phyloP scores from a whole-genome alignment of 176 grass and related monocot genomes.

The Oryza longistaminata region DNA sequence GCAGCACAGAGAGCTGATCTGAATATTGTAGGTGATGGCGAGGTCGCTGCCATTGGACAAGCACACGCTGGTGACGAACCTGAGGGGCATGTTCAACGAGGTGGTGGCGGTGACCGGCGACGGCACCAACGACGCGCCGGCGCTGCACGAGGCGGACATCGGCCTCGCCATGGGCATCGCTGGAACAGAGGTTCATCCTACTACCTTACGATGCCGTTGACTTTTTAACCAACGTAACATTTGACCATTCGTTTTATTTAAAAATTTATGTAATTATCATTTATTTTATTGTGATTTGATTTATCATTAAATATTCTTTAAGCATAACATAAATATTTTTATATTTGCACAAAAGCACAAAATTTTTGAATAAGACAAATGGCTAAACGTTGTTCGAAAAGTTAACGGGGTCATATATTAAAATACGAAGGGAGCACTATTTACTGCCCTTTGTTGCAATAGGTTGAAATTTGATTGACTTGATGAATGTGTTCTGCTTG shows the following conservation, averaged over 20 bases:
- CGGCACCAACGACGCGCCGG: constrained; percentile 91
- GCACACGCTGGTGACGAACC: constrained; percentile 79
- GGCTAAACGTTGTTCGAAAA: no score
- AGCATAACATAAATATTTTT: no score
- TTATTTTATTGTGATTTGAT: no score
- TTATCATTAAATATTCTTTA: no score
- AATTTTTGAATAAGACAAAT: no score
- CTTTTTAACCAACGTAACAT: no score
- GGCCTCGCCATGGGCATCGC: constrained; percentile 95
- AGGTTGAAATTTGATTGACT: neutral
- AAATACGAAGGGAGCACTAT: no score
- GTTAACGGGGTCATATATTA: no score
- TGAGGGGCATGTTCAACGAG: constrained; percentile 75
- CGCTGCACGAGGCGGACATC: constrained; percentile 92
- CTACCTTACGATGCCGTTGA: no score
- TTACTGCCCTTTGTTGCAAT: neutral
- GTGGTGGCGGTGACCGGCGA: constrained; percentile 92
- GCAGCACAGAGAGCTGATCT: neutral
- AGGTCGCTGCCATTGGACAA: constrained; percentile 90
- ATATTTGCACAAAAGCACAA: no score
- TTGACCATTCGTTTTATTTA: no score
- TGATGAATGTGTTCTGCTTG: neutral
- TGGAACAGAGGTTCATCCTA: constrained; percentile 71
- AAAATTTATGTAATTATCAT: no score
- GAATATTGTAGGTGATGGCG: constrained; percentile 70